phyloP scores from a whole-genome alignment of 2,329 filamentous ascomycete species.

The Aspergillus neotritici region DNA sequence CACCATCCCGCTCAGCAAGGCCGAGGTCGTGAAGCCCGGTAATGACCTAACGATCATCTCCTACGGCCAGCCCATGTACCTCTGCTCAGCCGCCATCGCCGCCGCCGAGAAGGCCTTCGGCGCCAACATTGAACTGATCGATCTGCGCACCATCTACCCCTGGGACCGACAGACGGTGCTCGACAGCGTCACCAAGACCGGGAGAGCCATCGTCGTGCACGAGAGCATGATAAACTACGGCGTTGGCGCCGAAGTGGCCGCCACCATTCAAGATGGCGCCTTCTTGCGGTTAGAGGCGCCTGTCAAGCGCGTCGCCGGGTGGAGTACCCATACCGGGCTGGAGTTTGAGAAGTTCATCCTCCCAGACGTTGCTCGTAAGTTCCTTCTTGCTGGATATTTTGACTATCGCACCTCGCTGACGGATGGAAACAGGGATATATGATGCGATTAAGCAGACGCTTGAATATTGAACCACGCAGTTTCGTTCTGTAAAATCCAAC shows the following conservation, averaged over 20 bases:
- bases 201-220: constrained; percentile 79
- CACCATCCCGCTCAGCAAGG: constrained; percentile 77
- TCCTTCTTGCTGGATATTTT: neutral
- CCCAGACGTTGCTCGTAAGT: constrained; percentile 82
- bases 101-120: constrained; percentile 70
- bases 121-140: constrained; percentile 76
- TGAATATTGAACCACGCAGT: constrained; percentile 49
- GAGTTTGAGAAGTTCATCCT: constrained; percentile 75
- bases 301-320: constrained; percentile 78
- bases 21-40: constrained; percentile 75
- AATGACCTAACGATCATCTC: constrained; percentile 77
- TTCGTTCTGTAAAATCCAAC: too few species aligned
- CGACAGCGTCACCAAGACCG: constrained; percentile 79
- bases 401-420: constrained; percentile 5
- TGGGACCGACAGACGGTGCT: constrained; percentile 82
- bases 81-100: constrained; percentile 69
- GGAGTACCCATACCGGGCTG: constrained; percentile 77
- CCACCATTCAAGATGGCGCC: constrained; percentile 79
- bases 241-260: constrained; percentile 81
- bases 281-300: constrained; percentile 82
- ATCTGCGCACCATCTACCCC: constrained; percentile 80
- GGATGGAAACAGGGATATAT: constrained; percentile 54
- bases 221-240: constrained; percentile 89
- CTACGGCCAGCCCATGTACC: constrained; percentile 85
- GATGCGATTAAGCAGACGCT: constrained; percentile 63